phyloP scores from a whole-genome alignment of 495 filamentous ascomycete species.

The Tricharina praecox region DNA sequence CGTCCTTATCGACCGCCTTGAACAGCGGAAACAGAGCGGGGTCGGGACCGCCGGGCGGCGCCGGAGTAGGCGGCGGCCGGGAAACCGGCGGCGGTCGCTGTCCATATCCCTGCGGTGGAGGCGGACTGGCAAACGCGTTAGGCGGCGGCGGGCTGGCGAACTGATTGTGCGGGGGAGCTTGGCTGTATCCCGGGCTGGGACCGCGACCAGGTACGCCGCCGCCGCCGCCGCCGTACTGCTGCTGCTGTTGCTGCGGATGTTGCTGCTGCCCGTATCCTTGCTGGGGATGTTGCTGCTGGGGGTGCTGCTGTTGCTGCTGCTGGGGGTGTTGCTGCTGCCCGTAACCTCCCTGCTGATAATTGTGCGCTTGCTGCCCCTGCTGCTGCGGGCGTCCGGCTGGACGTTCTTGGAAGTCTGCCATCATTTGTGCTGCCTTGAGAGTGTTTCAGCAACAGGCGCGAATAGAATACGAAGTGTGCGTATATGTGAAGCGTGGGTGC shows the following conservation, averaged over 20 bases:
- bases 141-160: constrained; percentile 27
- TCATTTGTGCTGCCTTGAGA: constrained; percentile 42
- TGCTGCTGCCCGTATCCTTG: constrained; percentile 1
- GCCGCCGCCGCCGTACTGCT: no score
- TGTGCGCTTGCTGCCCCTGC: no score
- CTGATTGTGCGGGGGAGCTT: constrained; percentile 27
- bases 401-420: constrained; percentile 29
- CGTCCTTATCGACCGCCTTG: constrained; percentile 73
- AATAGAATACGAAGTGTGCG: no score
- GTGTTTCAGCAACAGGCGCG: no score
- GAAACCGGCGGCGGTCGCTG: constrained; percentile 26
- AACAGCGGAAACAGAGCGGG: constrained; percentile 70
- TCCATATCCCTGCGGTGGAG: constrained; percentile 15
- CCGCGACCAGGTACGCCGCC: no score
- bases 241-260: constrained; percentile 2
- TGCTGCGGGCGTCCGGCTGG: constrained; percentile 9
- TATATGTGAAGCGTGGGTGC: no score
- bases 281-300: constrained; percentile 24
- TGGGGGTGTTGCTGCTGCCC: constrained; percentile 22
- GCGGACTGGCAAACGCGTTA: constrained; percentile 24
- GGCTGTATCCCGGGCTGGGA: no score
- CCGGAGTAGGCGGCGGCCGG: constrained; percentile 28
- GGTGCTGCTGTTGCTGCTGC: constrained; percentile 26
- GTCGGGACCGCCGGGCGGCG: constrained; percentile 38
- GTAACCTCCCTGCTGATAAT: constrained; percentile 7